phyloP scores from a whole-genome alignment of 805 yeast species.

The Myxozyma neglecta region DNA sequence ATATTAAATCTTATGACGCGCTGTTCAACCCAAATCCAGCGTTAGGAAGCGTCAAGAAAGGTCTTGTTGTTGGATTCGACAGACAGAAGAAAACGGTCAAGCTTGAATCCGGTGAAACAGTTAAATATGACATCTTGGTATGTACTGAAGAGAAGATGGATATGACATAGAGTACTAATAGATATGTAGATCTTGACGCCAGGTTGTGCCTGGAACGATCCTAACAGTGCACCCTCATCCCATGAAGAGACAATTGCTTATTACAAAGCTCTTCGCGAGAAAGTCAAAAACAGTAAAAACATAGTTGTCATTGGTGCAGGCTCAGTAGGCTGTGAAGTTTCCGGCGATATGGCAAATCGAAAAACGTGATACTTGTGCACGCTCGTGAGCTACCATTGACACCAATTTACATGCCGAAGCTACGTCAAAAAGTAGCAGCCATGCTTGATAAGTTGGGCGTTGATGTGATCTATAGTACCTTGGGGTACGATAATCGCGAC shows the following conservation, averaged over 20 bases:
- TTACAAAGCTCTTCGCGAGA: conserved; percentile 18
- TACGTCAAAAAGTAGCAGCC: conserved; percentile 15
- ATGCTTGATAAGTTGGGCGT: conserved; percentile 31
- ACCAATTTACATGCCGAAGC: conserved; percentile 2
- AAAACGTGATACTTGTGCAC: conserved; percentile 39
- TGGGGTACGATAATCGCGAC: conserved; percentile 8
- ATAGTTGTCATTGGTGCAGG: conserved; percentile 55
- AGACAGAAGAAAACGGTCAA: conserved; percentile 4
- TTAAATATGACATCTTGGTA: conserved; percentile 15
- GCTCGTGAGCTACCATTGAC: conserved; percentile 28
- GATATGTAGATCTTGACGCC: conserved; percentile 14
- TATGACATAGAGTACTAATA: no score
- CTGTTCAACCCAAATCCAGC: conserved; percentile 8
- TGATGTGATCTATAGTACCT: conserved; percentile 14
- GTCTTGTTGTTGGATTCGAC: conserved; percentile 2
- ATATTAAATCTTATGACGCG: conserved; percentile 8
- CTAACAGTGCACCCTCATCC: conserved; percentile 1
- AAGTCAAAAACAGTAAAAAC: conserved; percentile 41
- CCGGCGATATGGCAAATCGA: conserved; percentile 44
- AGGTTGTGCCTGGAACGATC: conserved; percentile 6
- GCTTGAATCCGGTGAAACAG: conserved; percentile 4
- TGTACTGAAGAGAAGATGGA: not conserved
- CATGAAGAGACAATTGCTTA: not conserved
- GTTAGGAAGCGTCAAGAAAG: conserved; percentile 11
- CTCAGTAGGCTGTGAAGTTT: conserved; percentile 52